Evolutionary conservation across 495 filamentous ascomycete genomes (phyloP), one percentile per base, ranked within the genome.

Genomic region (Zalerion maritima): DNA sequence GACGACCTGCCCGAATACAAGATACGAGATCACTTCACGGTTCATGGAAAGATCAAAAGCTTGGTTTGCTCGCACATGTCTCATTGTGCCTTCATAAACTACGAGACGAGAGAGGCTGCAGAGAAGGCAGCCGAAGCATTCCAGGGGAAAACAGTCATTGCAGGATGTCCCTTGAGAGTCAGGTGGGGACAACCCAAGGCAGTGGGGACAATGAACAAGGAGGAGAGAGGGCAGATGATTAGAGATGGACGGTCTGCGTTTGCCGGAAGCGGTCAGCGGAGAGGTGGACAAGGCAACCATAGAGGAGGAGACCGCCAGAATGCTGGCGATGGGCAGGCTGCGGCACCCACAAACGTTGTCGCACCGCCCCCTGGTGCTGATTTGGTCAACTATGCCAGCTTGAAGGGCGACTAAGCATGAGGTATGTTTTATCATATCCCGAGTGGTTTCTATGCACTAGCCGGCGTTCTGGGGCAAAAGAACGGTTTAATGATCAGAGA

Each of bases 41-140:
- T 75, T 21, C 92, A 83, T 40, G 89, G 89, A 27, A 72, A 76
- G 41, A 71, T 97, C 29, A 81, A 86, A 32, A 89, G 81, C 3
- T 48, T 97, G 12, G 75, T 96, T 26, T 94, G 91, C 52, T 91
- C 85, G 8, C 89, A 97, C 52, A 87, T 92, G 52, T 81, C 89
- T 5, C 91, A 94, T 46, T 93, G 82, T 43, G 89, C 91, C 0
- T 97, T 94, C 43, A 68, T 97, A 53, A 97, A 96, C 57, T 97
- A 80, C 49, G 67, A 78, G 31, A 78, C 70, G 15, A 73, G 91
- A 29, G 71, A 80, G 23, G 74, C 66, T 2, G 89, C 89, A 6
- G 89, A 96, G 52, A 71, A 62, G 14, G 89, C 89, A 0, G 79
- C 91, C 0, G 69, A 69, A 30, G 74, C 78, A 18, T 87, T 81